Conservation (phyloP, 257 asterid genomes). For the Gardenia jasminoides region DNA sequence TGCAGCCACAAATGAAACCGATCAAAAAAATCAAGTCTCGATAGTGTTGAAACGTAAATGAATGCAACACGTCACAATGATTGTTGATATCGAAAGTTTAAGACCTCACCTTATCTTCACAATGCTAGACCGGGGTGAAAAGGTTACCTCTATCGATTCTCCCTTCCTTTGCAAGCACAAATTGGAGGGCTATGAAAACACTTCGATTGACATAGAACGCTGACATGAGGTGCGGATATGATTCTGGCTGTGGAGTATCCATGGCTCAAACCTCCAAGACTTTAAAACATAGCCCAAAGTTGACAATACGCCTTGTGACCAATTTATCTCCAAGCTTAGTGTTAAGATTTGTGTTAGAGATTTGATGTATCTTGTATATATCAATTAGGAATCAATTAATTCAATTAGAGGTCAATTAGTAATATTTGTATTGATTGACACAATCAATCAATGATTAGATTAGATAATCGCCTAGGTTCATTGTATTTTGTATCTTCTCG, state of each 20-base stretch:
- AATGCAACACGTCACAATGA: not conserved
- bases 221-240: slow-evolving; percentile 43
- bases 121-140: slow-evolving; percentile 31
- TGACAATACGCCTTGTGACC: slow-evolving; percentile 73
- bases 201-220: slow-evolving; percentile 58
- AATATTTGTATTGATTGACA: no score
- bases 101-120: slow-evolving; percentile 11
- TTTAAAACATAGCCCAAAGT: slow-evolving; percentile 83
- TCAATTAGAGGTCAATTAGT: no score
- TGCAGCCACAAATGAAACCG: not conserved
- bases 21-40: not conserved
- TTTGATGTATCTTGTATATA: no score
- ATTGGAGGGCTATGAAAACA: slow-evolving; percentile 73
- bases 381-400: no score
- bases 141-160: slow-evolving; percentile 43
- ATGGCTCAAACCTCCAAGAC: slow-evolving; percentile 75
- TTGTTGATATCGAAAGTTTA: not conserved
- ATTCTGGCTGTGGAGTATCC: slow-evolving; percentile 68
- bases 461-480: no score
- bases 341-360: no score
- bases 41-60: no score
- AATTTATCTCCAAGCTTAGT: slow-evolving; percentile 67
- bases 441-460: no score
- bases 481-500: no score
- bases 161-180: slow-evolving; percentile 47